Evolutionary conservation across 129 eudicot species (phyloP).

Genomic region (Ambrosia trifida): DNA sequence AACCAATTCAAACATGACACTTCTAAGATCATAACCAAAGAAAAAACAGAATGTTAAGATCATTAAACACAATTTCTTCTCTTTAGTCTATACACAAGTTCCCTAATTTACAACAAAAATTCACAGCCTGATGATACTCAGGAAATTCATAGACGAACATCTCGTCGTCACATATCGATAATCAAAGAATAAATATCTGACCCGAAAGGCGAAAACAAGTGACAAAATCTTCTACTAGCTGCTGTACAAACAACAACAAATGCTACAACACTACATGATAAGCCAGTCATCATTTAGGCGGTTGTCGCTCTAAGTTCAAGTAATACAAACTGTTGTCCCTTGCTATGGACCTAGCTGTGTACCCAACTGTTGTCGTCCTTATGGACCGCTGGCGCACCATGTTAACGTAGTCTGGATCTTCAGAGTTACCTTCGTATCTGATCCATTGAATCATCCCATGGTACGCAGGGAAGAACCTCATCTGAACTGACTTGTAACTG

Average conservation of each 20-base stretch:
- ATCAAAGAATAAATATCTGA: slow-evolving; percentile 13
- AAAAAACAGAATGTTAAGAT: background rate
- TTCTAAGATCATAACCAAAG: background rate
- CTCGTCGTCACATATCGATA: slow-evolving; percentile 6
- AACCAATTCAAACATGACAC: too few species aligned
- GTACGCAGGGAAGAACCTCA: slow-evolving; percentile 84
- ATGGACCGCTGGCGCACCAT: slow-evolving; percentile 73
- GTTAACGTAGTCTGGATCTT: slow-evolving; percentile 65
- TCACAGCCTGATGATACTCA: slow-evolving; percentile 13
- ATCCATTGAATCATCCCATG: slow-evolving; percentile 87
- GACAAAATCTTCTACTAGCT: slow-evolving; percentile 28
- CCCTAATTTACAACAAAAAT: slow-evolving; percentile 39
- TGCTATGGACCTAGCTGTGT: slow-evolving; percentile 62
- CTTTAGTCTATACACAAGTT: slow-evolving; percentile 28
- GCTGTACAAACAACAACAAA: slow-evolving; percentile 31
- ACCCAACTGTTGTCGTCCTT: slow-evolving; percentile 64
- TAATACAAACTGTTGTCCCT: slow-evolving; percentile 37
- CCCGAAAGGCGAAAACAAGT: slow-evolving; percentile 6
- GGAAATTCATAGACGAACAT: slow-evolving; percentile 19
- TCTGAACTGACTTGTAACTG: slow-evolving; percentile 54
- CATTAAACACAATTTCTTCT: slow-evolving; percentile 15
- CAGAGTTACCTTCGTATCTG: slow-evolving; percentile 63
- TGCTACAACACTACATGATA: background rate
- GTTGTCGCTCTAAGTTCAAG: slow-evolving; percentile 42
- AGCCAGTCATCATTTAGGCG: slow-evolving; percentile 27